phyloP scores from a whole-genome alignment of 192 early-diverging fungal species.

The Entophlyctis luteolus region DNA sequence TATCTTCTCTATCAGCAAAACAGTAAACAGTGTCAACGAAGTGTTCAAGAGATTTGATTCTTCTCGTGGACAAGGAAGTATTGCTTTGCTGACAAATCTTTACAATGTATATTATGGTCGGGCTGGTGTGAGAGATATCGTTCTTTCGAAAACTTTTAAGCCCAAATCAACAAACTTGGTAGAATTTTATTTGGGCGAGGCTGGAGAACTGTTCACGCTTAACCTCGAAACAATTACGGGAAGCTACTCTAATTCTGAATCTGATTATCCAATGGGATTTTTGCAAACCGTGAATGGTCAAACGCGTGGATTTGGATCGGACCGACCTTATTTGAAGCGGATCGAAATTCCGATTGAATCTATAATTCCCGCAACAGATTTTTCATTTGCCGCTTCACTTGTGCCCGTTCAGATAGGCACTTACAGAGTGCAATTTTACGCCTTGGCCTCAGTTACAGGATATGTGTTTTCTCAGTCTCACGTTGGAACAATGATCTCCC shows the following conservation, averaged over 20 bases:
- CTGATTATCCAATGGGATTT: conserved; percentile 21
- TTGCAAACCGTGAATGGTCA: conserved; percentile 12
- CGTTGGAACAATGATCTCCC: conserved; percentile 2
- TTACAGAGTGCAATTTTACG: conserved; percentile 21
- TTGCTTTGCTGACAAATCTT: conserved; percentile 8
- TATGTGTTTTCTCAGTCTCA: conserved; percentile 1
- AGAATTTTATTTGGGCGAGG: conserved; percentile 1
- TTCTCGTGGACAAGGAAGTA: not conserved
- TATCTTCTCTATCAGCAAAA: not conserved
- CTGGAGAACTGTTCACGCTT: conserved; percentile 1
- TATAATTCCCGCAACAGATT: not conserved
- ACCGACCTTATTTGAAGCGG: not conserved
- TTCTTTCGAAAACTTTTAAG: not conserved
- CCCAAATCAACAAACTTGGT: not conserved
- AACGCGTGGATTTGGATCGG: not conserved
- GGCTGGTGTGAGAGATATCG: not conserved
- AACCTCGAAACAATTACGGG: not conserved
- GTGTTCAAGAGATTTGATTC: conserved; percentile 15
- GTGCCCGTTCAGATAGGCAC: conserved; percentile 16
- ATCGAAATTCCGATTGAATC: not conserved
- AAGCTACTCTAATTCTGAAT: not conserved
- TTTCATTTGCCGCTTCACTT: conserved; percentile 13
- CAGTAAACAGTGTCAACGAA: not conserved
- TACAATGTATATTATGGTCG: conserved; percentile 11
- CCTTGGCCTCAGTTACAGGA: not conserved